Conservation (phyloP, 495 filamentous ascomycete species). For the Lindgomyces ingoldianus region DNA sequence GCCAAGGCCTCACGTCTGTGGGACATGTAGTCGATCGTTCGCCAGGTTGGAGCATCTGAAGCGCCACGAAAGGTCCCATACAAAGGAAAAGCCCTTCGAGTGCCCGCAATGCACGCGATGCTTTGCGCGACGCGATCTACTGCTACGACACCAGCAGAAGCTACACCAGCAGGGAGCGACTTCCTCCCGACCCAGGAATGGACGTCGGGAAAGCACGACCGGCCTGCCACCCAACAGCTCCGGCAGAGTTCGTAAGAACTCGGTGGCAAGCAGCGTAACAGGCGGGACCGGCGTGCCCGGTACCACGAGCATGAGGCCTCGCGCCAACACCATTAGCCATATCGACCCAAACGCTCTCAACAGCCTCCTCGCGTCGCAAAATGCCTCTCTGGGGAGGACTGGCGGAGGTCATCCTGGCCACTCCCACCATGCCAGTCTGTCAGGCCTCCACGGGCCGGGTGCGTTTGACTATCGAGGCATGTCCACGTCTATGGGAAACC, state of each 20-base stretch:
- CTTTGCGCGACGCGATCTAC: constrained; percentile 90
- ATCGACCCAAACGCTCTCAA: constrained; percentile 77
- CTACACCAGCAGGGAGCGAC: constrained; percentile 94
- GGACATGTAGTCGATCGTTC: constrained; percentile 89
- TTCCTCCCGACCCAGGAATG: constrained; percentile 81
- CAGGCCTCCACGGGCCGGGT: constrained; percentile 64
- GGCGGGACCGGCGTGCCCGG: constrained; percentile 51
- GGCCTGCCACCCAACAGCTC: constrained; percentile 44
- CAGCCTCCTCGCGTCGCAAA: constrained; percentile 62
- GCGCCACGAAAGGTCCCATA: constrained; percentile 96
- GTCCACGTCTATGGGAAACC: constrained; percentile 64
- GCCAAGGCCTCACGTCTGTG: constrained; percentile 91
- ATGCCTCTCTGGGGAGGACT: constrained; percentile 56
- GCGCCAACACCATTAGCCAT: constrained; percentile 97
- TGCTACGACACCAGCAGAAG: constrained; percentile 97
- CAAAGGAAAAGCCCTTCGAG: constrained; percentile 98
- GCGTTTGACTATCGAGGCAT: constrained; percentile 69
- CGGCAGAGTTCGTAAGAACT: constrained; percentile 87
- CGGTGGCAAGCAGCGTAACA: constrained; percentile 63
- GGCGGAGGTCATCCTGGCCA: constrained; percentile 39
- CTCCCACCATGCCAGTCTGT: constrained; percentile 40
- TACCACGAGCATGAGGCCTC: constrained; percentile 69
- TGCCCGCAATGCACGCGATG: constrained; percentile 94
- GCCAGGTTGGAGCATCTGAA: constrained; percentile 96
- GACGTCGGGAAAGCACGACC: constrained; percentile 76